Conservation (phyloP, 495 filamentous ascomycete species). For the Penicillium psychrofluorescens region DNA sequence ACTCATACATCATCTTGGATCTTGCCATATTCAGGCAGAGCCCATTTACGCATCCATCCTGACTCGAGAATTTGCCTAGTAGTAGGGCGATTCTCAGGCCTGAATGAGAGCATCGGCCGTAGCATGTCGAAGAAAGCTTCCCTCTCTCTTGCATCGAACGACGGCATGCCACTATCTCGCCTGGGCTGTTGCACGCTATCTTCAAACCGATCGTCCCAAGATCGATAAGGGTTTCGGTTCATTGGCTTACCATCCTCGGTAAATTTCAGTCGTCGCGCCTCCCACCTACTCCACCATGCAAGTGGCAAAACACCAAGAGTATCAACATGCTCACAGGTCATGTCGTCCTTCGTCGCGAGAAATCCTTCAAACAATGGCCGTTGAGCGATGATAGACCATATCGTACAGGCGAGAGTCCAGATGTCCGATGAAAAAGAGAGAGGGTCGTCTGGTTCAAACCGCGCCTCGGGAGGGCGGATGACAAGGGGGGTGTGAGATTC, state of each 20-base stretch:
- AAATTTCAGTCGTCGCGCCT: constrained; percentile 10
- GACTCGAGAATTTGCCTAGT: constrained; percentile 24
- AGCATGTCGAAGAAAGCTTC: constrained; percentile 29
- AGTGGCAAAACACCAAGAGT: constrained; percentile 23
- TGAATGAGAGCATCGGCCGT: constrained; percentile 32
- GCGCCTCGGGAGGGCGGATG: constrained; percentile 21
- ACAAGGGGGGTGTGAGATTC: constrained; percentile 22
- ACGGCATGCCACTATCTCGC: constrained; percentile 5
- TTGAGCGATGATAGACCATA: constrained; percentile 21
- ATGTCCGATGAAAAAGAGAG: constrained; percentile 22
- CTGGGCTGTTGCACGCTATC: constrained; percentile 19
- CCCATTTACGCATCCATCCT: too few relatives aligned
- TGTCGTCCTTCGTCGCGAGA: constrained; percentile 23
- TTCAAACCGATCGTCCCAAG: constrained; percentile 20
- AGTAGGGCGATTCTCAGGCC: constrained; percentile 26
- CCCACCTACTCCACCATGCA: constrained; percentile 16
- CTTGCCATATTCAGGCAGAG: too few relatives aligned
- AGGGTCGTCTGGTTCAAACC: constrained; percentile 14
- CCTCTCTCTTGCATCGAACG: constrained; percentile 17
- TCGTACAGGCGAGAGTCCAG: constrained; percentile 20
- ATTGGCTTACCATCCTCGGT: constrained; percentile 15
- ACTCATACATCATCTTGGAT: too few relatives aligned
- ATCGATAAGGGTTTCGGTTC: constrained; percentile 13
- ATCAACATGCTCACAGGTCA: constrained; percentile 30
- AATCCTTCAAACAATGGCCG: constrained; percentile 19